Evolutionary conservation across 306 rosid species (phyloP), one percentile per base, ranked within the genome.

Genomic region (Castanea sativa): DNA sequence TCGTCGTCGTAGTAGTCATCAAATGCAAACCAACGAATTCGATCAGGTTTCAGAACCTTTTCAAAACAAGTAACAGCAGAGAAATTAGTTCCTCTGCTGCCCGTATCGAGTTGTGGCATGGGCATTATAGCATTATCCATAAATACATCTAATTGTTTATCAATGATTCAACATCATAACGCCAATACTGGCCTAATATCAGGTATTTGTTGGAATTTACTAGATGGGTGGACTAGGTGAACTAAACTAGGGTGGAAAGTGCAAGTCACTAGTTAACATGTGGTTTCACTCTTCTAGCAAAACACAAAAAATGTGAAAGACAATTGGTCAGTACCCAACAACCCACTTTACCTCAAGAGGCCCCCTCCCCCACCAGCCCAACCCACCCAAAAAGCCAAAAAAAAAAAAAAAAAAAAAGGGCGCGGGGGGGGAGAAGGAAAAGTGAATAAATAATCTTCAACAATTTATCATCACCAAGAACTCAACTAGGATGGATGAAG

Each of bases 41-140:
- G 83, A 78, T 75, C 85, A 83, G 75, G 84, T 76, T 76, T 43
- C 80, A 38, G 68, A 83, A 85, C 94, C 97, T 84, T 91, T 82
- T 86, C 82, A 87, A 88, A 84, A 68, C 81, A 89, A 82, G 86
- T 84, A 84, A 86, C 87, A 84, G 92, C 94, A 88, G 90, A 93
- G 92, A 88, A 86, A 91, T 89, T 83, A 89, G 92, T 79, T 87
- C 89, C 93, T 89, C 93, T 85, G 92, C 93, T 87, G 87, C 89
- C 78, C 82, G 82, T 68, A 59, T 65, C 2, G 80, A 83, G 70
- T 71, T 65, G 65, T 56, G 75, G 77, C 86, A 76, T 33, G 78
- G 51, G 3, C 77, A 85, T 69, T 78, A 80, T 59, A 71, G 33
- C 51, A 81, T 82, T 49, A 85, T 57, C 19, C 73, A 52, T 49